phyloP scores from a whole-genome alignment of 495 filamentous ascomycete genomes.

The Bacidia rubella region DNA sequence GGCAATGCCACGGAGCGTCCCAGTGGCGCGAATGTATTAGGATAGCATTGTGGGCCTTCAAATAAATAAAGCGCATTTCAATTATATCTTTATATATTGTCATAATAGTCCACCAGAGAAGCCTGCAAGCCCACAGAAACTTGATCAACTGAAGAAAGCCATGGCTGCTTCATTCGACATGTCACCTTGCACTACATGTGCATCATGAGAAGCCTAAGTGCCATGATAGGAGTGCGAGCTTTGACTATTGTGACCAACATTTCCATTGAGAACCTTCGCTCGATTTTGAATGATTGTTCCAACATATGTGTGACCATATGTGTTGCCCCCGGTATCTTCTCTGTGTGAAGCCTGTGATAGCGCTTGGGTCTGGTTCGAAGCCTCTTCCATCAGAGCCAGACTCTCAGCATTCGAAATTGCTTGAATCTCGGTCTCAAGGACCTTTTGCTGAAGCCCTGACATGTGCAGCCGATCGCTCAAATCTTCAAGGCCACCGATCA shows the following conservation, averaged over 20 bases:
- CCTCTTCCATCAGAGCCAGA: not conserved
- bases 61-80: too few relatives aligned
- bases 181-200: constrained; percentile 2
- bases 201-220: not conserved
- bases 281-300: not conserved
- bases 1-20: too few relatives aligned
- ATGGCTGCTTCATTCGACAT: constrained; percentile 1
- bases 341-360: not conserved
- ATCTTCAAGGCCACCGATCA: constrained; percentile 2
- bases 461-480: constrained; percentile 1
- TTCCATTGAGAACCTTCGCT: constrained; percentile 3
- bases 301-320: not conserved
- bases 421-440: not conserved
- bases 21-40: too few relatives aligned
- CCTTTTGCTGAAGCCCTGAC: not conserved
- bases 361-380: not conserved
- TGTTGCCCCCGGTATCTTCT: not conserved
- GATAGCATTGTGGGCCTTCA: too few relatives aligned
- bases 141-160: constrained; percentile 3
- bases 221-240: constrained; percentile 2
- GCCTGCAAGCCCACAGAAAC: too few relatives aligned
- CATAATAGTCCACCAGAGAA: too few relatives aligned
- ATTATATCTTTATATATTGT: too few relatives aligned
- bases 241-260: not conserved
- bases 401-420: not conserved